Conservation (phyloP, 768 basidiomycete species). For the Steccherinum ochraceum region DNA sequence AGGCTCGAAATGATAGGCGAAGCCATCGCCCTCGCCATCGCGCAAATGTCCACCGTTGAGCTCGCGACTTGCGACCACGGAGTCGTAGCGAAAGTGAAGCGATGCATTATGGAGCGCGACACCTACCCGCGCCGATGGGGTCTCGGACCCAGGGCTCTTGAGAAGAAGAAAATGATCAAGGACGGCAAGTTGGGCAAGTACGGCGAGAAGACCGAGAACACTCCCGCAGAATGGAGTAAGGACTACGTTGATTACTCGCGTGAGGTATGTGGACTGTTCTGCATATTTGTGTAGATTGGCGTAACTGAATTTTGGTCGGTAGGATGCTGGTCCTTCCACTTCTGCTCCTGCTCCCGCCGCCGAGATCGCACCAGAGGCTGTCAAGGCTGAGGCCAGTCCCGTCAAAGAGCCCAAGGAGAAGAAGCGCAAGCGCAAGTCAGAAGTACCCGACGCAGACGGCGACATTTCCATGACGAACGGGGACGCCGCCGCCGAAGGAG, state of each 20-base stretch:
- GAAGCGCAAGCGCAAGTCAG: slow-evolving; percentile 81
- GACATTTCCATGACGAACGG: slow-evolving; percentile 38
- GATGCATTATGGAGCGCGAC: slow-evolving; percentile 99
- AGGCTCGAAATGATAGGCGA: slow-evolving; percentile 45
- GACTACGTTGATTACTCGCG: slow-evolving; percentile 93
- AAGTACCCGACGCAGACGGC: slow-evolving; percentile 37
- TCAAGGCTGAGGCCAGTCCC: slow-evolving; percentile 26
- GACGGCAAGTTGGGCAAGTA: slow-evolving; percentile 96
- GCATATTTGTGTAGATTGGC: slow-evolving; percentile 1
- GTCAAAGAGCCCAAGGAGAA: slow-evolving; percentile 54
- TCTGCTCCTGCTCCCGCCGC: slow-evolving; percentile 15
- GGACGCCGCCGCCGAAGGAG: slow-evolving; percentile 42
- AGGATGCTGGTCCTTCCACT: slow-evolving; percentile 33
- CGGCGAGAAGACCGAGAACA: slow-evolving; percentile 85
- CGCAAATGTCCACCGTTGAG: slow-evolving; percentile 98
- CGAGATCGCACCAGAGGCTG: slow-evolving; percentile 13
- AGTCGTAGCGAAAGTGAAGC: slow-evolving; percentile 97
- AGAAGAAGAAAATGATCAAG: slow-evolving; percentile 98
- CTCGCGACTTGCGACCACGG: slow-evolving; percentile 98
- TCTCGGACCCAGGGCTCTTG: slow-evolving; percentile 91
- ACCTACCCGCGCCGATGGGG: slow-evolving; percentile 98
- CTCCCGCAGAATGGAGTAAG: slow-evolving; percentile 85
- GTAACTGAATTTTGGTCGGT: neutral
- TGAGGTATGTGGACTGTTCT: slow-evolving; percentile 31
- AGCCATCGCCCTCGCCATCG: slow-evolving; percentile 90